phyloP scores from a whole-genome alignment of 148 eudicot species.

The Rhododendron ovatum region DNA sequence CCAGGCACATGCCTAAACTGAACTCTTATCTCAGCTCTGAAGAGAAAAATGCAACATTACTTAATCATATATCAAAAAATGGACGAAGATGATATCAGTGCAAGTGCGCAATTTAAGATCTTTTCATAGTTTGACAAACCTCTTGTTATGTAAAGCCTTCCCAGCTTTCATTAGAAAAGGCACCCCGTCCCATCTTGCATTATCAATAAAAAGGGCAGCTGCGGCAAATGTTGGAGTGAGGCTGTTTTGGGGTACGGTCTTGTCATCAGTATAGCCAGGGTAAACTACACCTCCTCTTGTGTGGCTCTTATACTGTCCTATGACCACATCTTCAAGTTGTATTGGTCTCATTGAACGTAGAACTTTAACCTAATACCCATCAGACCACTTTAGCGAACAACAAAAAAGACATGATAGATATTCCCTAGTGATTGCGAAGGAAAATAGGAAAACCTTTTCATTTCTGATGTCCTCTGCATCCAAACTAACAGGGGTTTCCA shows the following conservation, averaged over 20 bases:
- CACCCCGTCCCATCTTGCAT: slow-evolving; percentile 98
- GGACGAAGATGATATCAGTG: neutral
- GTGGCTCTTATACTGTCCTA: slow-evolving; percentile 92
- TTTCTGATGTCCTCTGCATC: slow-evolving; percentile 98
- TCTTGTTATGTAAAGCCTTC: slow-evolving; percentile 77
- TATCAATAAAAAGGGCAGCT: slow-evolving; percentile 87
- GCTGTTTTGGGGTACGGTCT: slow-evolving; percentile 77
- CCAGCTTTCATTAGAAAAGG: slow-evolving; percentile 99
- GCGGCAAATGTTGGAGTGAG: slow-evolving; percentile 97
- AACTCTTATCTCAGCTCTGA: slow-evolving; percentile 91
- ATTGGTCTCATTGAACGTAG: slow-evolving; percentile 93
- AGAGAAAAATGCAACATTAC: neutral
- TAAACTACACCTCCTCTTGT: slow-evolving; percentile 69
- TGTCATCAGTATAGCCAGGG: slow-evolving; percentile 83
- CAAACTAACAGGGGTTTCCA: slow-evolving; percentile 98
- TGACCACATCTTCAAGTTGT: slow-evolving; percentile 62
- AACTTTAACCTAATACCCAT: slow-evolving; percentile 71
- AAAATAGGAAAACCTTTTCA: slow-evolving; percentile 60
- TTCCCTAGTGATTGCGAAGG: neutral
- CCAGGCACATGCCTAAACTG: slow-evolving; percentile 97
- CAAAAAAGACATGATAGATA: neutral
- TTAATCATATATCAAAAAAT: neutral
- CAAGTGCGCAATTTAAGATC: neutral
- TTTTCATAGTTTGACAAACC: slow-evolving; percentile 33
- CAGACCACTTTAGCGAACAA: neutral